These are phyloP conservation scores for Coprinopsis sp. DNA, from an alignment of 768 basidiomycete genomes.

Conservation along the genomic window DNA sequence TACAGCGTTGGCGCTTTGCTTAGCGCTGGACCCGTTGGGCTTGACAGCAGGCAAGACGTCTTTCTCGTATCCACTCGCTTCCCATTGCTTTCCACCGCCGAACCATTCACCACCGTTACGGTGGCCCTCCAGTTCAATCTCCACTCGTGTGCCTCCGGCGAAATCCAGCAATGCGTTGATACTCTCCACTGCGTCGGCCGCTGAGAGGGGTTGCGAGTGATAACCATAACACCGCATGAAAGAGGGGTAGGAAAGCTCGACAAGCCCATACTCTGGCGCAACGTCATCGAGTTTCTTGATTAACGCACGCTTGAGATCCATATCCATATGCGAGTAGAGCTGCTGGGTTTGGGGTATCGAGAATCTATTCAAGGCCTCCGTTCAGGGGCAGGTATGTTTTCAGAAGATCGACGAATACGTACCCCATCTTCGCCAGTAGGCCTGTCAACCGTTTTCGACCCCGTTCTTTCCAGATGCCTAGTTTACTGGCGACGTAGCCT, in stretches of 20 bases:
- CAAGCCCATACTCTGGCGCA: conserved; percentile 91
- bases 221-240: conserved; percentile 93
- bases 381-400: background rate
- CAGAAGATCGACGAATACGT: conserved; percentile 15
- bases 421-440: conserved; percentile 98
- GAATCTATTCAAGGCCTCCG: conserved; percentile 51
- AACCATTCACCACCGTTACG: conserved; percentile 97
- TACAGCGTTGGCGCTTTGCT: conserved; percentile 14
- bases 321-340: conserved; percentile 92
- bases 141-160: conserved; percentile 84
- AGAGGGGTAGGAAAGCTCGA: conserved; percentile 90
- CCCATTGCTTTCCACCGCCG: conserved; percentile 78
- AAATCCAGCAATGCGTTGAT: conserved; percentile 85
- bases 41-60: conserved; percentile 20
- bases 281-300: conserved; percentile 80
- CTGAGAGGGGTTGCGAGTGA: conserved; percentile 80
- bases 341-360: conserved; percentile 94
- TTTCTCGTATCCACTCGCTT: conserved; percentile 40
- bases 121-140: conserved; percentile 84
- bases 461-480: conserved; percentile 95
- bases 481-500: conserved; percentile 89
- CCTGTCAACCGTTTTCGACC: conserved; percentile 88
- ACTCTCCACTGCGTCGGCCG: conserved; percentile 91
- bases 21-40: conserved; percentile 11
- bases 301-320: conserved; percentile 81